Evolutionary conservation across 164 flowering plant species (phyloP).

Genomic region (Tinospora cordifolia): DNA sequence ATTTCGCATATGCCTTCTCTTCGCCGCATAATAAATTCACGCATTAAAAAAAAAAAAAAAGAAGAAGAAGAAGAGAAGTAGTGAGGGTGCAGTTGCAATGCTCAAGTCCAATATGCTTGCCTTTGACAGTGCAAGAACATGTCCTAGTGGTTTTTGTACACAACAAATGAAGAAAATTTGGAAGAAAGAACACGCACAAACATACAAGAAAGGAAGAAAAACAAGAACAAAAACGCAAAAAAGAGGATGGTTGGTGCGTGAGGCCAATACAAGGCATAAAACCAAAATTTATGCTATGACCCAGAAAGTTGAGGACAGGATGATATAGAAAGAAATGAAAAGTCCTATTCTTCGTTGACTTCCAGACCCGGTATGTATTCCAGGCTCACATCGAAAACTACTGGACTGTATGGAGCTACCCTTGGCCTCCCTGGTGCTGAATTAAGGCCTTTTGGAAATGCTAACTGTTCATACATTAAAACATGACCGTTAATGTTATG

Average conservation of each 20-base stretch:
- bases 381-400: slow-evolving; percentile 82
- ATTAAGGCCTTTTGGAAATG: slow-evolving; percentile 83
- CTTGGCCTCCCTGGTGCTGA: slow-evolving; percentile 98
- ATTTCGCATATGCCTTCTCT: no score
- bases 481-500: neutral
- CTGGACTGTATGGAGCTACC: slow-evolving; percentile 84
- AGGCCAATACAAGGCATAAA: neutral
- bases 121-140: neutral
- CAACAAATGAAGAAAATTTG: slow-evolving; percentile 1
- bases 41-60: no score
- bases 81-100: no score
- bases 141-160: neutral
- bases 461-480: slow-evolving; percentile 37
- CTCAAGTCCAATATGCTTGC: neutral
- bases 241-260: neutral
- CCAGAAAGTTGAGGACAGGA: neutral
- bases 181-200: neutral
- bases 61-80: no score
- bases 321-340: neutral
- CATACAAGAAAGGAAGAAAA: no score
- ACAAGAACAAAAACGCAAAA: no score
- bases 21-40: no score
- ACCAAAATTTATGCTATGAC: neutral
- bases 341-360: slow-evolving; percentile 49
- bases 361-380: slow-evolving; percentile 92